Evolutionary conservation across 345 rosid species (phyloP), one percentile per base, ranked within the genome.

Genomic region (Camelina sativa): DNA sequence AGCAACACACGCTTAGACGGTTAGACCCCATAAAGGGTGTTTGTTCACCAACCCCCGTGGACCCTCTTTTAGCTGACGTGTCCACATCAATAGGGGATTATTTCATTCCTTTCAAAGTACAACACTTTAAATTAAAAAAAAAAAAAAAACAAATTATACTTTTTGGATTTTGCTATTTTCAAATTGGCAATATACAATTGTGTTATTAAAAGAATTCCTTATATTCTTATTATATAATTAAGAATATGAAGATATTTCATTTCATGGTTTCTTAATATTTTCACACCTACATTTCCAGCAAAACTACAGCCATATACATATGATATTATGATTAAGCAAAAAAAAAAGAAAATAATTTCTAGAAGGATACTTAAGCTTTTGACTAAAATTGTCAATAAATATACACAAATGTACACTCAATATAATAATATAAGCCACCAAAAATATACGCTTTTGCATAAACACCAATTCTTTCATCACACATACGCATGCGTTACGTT

Each of bases 1-100:
- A 28, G 30, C 30, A 28, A 28, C 30, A 28, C 72, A 59, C 6
- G 34, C 38, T 28, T 28, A 20, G 22, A 20, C 30, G 34, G 38
- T 2, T 16, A 11, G 52, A 37, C 44, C 73, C 67, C 46, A 75
- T 62, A 50, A 50, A 28, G 5, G 30, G 30, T 0, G 37, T 51
- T 75, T 2, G 68, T 67, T 75, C 73, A 75, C 73, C 79, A 59
- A 75, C 67, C 37, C 55, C 73, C 46, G 46, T 67, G 67, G 78
- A 17, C 67, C 79, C 73, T 38, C 19, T 5, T 28, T 28, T 28
- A 48, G 68, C 19, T 59, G 62, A 75, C 55, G 67, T 50, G 73
- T 75, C 67, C 10, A 40, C 16, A 46, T 47, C 53, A 25, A 2
- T 25, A 48, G 2, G 11, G 22, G 0, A 38, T 67, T 67, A 28